A percentile compares a stretch with the other conserved stretches of the same genome.
Evolutionary conservation across 1,284 basidiomycete species (phyloP).

Genomic region (Singerocomus rubriflavus): DNA sequence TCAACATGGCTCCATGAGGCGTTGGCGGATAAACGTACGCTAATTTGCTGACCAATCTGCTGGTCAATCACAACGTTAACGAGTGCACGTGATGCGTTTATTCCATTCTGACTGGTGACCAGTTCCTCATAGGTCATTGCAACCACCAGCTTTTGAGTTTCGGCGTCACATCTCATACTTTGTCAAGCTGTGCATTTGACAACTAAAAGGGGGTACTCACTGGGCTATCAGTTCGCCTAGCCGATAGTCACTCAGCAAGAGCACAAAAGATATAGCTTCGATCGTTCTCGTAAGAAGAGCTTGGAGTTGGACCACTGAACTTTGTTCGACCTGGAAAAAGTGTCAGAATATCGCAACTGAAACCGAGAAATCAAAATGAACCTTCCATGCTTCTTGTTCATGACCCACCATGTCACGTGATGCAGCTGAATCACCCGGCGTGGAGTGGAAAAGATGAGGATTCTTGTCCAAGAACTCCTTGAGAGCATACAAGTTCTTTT

Average conservation of each 20-base stretch:
- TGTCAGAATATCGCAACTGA: constrained; percentile 7
- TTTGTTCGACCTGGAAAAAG: constrained; percentile 67
- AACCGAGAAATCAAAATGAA: constrained; percentile 27
- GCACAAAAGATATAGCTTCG: constrained; percentile 90
- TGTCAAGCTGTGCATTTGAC: constrained; percentile 13
- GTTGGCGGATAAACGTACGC: constrained; percentile 49
- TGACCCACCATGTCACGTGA: constrained; percentile 50
- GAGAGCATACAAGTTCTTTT: constrained; percentile 76
- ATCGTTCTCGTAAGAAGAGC: constrained; percentile 78
- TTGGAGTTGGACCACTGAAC: constrained; percentile 71
- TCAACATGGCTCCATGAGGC: constrained; percentile 9
- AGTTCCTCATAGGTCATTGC: constrained; percentile 82
- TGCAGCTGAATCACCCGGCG: constrained; percentile 60
- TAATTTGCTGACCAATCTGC: constrained; percentile 94
- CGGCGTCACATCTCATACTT: constrained; percentile 57
- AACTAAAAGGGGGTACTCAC: constrained; percentile 42
- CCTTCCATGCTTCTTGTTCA: constrained; percentile 85
- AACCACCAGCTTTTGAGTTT: constrained; percentile 65
- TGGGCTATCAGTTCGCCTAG: constrained; percentile 82
- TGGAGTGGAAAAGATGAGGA: constrained; percentile 75
- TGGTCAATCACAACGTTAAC: constrained; percentile 97
- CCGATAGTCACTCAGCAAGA: constrained; percentile 89
- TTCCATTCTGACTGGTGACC: constrained; percentile 78
- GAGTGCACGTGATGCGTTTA: constrained; percentile 80
- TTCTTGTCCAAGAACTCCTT: constrained; percentile 76